phyloP scores from a whole-genome alignment of 306 rosid genomes.

The Vigna unguiculata region DNA sequence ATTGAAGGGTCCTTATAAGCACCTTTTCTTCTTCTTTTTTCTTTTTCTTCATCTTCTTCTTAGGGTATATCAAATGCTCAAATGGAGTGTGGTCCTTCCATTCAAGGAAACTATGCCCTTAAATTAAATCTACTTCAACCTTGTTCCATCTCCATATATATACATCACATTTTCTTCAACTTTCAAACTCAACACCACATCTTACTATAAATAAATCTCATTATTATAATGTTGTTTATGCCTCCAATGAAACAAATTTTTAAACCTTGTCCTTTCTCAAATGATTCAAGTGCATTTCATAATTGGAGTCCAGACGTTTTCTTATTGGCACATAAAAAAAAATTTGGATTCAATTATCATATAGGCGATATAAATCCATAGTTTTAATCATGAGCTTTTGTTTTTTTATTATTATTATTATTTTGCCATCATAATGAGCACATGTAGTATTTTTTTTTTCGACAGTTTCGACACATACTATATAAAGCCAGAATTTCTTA shows the following conservation, averaged over 20 bases:
- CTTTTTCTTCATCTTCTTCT: neutral
- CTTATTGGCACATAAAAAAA: neutral
- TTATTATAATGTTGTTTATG: neutral
- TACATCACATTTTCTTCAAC: neutral
- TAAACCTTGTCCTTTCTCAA: neutral
- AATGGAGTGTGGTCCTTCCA: constrained; percentile 31
- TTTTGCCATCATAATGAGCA: neutral
- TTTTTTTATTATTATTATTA: neutral
- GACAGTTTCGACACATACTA: too few relatives aligned
- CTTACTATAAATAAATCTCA: neutral
- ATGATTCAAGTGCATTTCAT: constrained; percentile 15
- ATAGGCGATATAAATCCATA: neutral
- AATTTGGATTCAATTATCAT: neutral
- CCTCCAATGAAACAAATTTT: constrained; percentile 9
- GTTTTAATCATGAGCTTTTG: neutral
- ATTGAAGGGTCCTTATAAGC: constrained; percentile 1
- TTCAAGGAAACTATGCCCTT: neutral
- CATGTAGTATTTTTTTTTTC: neutral
- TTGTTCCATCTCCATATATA: neutral
- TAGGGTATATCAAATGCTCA: neutral
- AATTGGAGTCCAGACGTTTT: neutral
- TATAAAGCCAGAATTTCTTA: too few relatives aligned
- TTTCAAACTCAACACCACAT: constrained; percentile 13
- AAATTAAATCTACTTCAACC: constrained; percentile 3
- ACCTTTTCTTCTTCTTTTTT: neutral